phyloP scores from a whole-genome alignment of 768 basidiomycete genomes.

The Rhodotorula sphaerocarpa region DNA sequence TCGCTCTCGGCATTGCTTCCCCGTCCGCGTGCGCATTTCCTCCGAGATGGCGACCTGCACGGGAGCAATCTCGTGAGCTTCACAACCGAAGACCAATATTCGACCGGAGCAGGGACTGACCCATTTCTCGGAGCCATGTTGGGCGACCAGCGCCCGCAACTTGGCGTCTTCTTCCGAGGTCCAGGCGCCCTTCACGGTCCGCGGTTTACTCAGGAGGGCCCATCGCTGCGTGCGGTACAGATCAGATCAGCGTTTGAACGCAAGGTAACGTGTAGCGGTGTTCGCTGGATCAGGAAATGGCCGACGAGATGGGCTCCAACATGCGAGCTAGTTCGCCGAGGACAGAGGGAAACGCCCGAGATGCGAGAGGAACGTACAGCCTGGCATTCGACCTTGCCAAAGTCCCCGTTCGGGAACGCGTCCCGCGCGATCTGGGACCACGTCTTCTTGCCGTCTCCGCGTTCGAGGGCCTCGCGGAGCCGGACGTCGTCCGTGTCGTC shows the following conservation, averaged over 20 bases:
- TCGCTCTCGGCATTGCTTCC: slow-evolving; percentile 40
- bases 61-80: background rate
- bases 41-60: slow-evolving; percentile 31
- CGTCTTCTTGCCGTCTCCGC: slow-evolving; percentile 16
- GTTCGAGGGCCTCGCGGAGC: slow-evolving; percentile 12
- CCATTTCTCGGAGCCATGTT: slow-evolving; percentile 39
- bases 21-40: slow-evolving; percentile 32
- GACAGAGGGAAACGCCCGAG: too few relatives aligned
- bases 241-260: background rate
- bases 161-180: slow-evolving; percentile 26
- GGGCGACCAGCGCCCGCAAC: slow-evolving; percentile 24
- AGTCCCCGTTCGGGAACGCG: slow-evolving; percentile 34
- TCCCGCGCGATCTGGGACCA: slow-evolving; percentile 20
- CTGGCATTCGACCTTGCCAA: slow-evolving; percentile 21
- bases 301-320: background rate
- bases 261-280: too few relatives aligned
- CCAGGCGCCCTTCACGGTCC: slow-evolving; percentile 36
- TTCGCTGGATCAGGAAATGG: background rate
- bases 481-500: slow-evolving; percentile 8
- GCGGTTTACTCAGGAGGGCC: slow-evolving; percentile 24
- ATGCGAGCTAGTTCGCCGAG: too few relatives aligned
- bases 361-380: background rate
- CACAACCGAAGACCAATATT: background rate
- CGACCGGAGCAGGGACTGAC: slow-evolving; percentile 4
- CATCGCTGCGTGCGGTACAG: slow-evolving; percentile 24